Base-by-base conservation (phyloP, 106 monocot genomes). In the Alisma plantagoaquatica region DNA sequence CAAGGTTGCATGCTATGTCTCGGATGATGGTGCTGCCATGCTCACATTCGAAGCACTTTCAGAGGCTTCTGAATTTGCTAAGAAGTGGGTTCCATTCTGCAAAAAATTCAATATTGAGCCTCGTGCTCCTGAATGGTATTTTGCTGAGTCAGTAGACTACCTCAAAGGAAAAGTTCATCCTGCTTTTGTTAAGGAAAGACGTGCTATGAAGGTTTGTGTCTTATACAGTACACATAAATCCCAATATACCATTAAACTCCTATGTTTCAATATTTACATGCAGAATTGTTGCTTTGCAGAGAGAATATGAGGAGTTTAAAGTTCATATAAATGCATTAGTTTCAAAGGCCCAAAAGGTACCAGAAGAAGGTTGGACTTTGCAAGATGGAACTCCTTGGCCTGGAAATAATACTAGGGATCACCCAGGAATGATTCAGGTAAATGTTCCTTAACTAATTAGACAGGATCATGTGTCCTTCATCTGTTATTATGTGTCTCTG, bases 351-450 rank as follows among this genome's bases (percentile, higher is more conserved):
- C 82, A 92, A 45, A 92, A 92, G 55, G 92, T 82, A 41, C 92
- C 86, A 0, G 92, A 92, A 66, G 86, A 92, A 77, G 92, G 92
- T 1, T 92, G 92, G 92, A 86, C 86, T 27, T 80, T 92, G 82
- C 92, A 86, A 64, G 92, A 86, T 76, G 92, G 92, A 66, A 86
- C 86, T 55, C 82, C 65, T 29, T 92, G 92, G 82, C 86, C 86
- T 64, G 86, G 86, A 71, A 92, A 86, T 52, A 84, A 77, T 62
- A 75, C 84, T 41, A 79, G 91, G 24, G 91, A 91, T 56, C 91
- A 91, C 56, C 91, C 91, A 24, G 91, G 84, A 29, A 91, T 91
- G 84, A 91, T 91, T 75, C 91, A 91, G 84, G 91, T 84, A n/a
- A n/a, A n/a, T n/a, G n/a, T n/a, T n/a, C n/a, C n/a, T n/a, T n/a